phyloP scores from a whole-genome alignment of 176 grass and related monocot species.

The Cenchrus fungigraminus region DNA sequence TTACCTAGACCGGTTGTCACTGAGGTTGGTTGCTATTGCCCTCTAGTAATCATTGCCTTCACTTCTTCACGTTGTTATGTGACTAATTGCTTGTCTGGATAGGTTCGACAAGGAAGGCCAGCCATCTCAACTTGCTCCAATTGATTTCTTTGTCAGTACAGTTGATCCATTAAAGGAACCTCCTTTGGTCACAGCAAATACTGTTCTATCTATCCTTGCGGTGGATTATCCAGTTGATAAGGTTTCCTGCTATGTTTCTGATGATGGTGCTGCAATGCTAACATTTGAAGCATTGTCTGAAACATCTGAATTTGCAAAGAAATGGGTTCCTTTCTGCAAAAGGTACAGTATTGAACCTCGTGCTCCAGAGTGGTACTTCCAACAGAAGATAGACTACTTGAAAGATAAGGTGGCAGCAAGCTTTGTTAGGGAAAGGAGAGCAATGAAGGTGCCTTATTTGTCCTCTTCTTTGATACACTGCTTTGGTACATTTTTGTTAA shows the following conservation, averaged over 20 bases:
- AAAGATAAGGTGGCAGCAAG: constrained; percentile 75
- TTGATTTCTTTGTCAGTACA: constrained; percentile 95
- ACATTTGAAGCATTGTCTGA: constrained; percentile 91
- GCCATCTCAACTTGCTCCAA: constrained; percentile 65
- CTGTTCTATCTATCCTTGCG: constrained; percentile 85
- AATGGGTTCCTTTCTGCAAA: constrained; percentile 94
- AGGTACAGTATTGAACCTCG: constrained; percentile 80
- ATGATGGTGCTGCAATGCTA: constrained; percentile 96
- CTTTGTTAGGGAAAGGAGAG: constrained; percentile 85
- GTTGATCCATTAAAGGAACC: constrained; percentile 93
- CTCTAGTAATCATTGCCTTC: constrained; percentile 23
- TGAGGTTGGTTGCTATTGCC: constrained; percentile 58
- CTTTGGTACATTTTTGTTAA: constrained; percentile 25
- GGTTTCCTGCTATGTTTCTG: constrained; percentile 96
- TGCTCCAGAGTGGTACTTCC: constrained; percentile 87
- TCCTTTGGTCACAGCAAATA: constrained; percentile 93
- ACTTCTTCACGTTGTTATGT: not conserved
- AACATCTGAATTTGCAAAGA: constrained; percentile 99
- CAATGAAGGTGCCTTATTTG: constrained; percentile 74
- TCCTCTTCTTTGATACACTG: constrained; percentile 8
- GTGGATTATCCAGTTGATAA: constrained; percentile 92
- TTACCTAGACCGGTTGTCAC: constrained; percentile 80
- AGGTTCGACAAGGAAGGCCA: constrained; percentile 95
- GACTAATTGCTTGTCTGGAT: constrained; percentile 43
- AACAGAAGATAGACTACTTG: constrained; percentile 92